Base-by-base conservation (phyloP, 2,329 filamentous ascomycete genomes). In the Penicillium carneum region DNA sequence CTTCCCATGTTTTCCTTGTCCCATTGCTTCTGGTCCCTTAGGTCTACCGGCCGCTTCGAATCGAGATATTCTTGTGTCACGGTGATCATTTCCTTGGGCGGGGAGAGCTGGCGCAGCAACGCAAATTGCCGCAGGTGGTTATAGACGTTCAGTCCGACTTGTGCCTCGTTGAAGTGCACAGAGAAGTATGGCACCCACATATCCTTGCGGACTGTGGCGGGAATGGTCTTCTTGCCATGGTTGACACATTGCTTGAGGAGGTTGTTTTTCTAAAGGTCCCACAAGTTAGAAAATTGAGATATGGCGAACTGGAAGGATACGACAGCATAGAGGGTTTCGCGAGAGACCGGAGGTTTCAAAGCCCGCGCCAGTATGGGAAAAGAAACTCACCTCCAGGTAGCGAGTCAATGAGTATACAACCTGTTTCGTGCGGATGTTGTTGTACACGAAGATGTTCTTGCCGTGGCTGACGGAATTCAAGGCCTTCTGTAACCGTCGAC, bases 221-320 rank as follows among this genome's bases (percentile, higher is more conserved):
- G 87, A 23, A 85, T 80, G 51, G 86, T 85, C 73, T 89, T 87
- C 71, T 88, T 88, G 76, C 87, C 87, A 48, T 87, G 82, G 76
- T 84, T 88, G 63, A 87, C 76, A 33, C 89, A 78, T 77, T 89
- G 87, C 31, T 81, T 80, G 61, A 88, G 76, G 49, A 82, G 75
- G 66, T 77, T 81, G 75, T 78, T 80, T 76, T 82, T 83, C 81
- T 86, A 63, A 16, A 52, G 26, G 46, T 38, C 18, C 29, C 49
- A 36, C 34, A 11, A 8, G 48, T 66, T 60, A 67, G 64, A 47
- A 38, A 45, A 41, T 41, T 54, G 57, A 34, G 51, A 47, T 48
- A 48, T 23, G 18, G 9, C 20, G n/a, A 20, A 14, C 20, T 26
- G 20, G 4, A 34, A 33, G 16, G 18, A 26, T 39, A n/a, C 11